Conservation (phyloP, 495 filamentous ascomycete genomes). For the Aspergillus homomorphus region DNA sequence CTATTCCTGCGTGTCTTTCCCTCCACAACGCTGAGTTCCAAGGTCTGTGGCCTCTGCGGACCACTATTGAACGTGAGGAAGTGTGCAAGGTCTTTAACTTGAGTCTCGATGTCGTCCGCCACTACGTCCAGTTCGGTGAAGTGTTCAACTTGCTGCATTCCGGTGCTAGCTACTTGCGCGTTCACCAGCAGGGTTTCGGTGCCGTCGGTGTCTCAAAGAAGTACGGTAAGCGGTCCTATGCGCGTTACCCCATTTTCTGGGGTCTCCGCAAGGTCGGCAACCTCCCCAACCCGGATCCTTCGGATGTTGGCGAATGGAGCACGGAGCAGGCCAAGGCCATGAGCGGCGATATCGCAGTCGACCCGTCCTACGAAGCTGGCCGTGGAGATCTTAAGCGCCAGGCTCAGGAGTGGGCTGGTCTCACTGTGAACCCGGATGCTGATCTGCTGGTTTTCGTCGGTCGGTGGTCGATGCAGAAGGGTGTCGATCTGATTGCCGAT, state of each 20-base stretch:
- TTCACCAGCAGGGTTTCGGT: conserved; percentile 71
- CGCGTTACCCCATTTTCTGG: conserved; percentile 79
- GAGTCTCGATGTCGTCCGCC: conserved; percentile 36
- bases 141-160: conserved; percentile 73
- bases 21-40: conserved; percentile 72
- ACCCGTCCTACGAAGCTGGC: conserved; percentile 54
- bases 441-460: conserved; percentile 77
- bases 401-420: conserved; percentile 73
- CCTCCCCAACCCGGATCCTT: conserved; percentile 72
- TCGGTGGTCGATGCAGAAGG: conserved; percentile 76
- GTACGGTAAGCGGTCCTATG: conserved; percentile 70
- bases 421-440: conserved; percentile 60
- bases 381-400: conserved; percentile 58
- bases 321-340: conserved; percentile 46
- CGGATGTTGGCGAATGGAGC: conserved; percentile 65
- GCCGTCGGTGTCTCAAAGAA: conserved; percentile 73
- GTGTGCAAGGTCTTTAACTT: conserved; percentile 69
- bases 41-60: conserved; percentile 70
- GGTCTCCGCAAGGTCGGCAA: conserved; percentile 66
- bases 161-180: conserved; percentile 65
- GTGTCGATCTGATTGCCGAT: conserved; percentile 73
- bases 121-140: conserved; percentile 58
- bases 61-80: conserved; percentile 60
- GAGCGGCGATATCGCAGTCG: conserved; percentile 44
- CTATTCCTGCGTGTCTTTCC: conserved; percentile 43